Conservation (phyloP, 2,329 filamentous ascomycete species). For the Thielaviopsis musarum region DNA sequence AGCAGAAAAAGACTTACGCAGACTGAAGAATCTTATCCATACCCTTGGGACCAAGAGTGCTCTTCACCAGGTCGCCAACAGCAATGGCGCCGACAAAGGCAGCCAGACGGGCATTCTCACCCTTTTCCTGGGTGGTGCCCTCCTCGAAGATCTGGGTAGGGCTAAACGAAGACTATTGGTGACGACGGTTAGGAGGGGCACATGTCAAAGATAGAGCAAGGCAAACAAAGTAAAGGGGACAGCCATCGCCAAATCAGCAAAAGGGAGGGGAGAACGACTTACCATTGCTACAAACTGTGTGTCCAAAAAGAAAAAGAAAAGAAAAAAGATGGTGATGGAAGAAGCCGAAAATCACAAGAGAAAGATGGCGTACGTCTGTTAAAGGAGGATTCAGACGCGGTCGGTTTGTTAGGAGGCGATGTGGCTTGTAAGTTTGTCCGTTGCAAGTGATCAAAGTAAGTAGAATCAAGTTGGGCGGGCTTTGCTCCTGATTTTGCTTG, state of each 20-base stretch:
- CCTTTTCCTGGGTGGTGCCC: conserved; percentile 93
- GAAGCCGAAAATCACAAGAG: background rate
- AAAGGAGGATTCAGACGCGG: conserved; percentile 8
- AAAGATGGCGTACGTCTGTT: background rate
- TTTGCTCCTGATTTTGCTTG: conserved; percentile 4
- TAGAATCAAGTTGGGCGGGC: background rate
- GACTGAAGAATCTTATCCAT: conserved; percentile 99
- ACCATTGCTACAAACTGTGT: conserved; percentile 10
- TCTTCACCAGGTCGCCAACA: conserved; percentile 94
- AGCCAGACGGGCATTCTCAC: conserved; percentile 96
- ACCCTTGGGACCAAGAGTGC: conserved; percentile 88
- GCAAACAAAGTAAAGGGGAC: background rate
- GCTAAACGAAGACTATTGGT: conserved; percentile 40
- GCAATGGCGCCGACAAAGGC: conserved; percentile 97
- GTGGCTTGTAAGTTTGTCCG: conserved; percentile 4
- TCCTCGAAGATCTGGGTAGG: conserved; percentile 97
- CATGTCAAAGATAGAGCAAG: background rate
- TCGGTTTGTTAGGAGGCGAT: conserved; percentile 4
- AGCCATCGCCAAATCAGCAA: background rate
- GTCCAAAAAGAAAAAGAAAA: background rate
- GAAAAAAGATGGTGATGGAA: background rate
- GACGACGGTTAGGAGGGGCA: conserved; percentile 10
- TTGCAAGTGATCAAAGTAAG: background rate
- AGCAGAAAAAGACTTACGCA: conserved; percentile 42
- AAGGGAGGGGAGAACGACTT: background rate